Percentiles rank a stretch among this genome's conserved stretches.
These are phyloP conservation scores for Datura wrightii DNA, from an alignment of 257 asterid species.

Conservation along the genomic window DNA sequence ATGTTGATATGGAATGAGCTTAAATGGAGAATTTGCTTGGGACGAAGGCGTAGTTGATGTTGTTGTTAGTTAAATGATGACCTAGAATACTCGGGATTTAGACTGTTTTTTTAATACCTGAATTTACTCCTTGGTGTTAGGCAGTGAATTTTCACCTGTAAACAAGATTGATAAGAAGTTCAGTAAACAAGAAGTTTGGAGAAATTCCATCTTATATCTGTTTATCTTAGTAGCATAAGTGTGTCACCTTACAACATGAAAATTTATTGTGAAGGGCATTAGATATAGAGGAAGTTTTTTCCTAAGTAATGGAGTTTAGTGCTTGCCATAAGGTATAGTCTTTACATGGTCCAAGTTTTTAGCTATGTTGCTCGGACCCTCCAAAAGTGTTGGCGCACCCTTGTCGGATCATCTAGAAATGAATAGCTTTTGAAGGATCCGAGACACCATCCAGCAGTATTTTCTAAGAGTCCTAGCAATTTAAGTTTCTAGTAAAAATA, in stretches of 20 bases:
- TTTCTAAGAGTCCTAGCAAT: neutral
- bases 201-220: neutral
- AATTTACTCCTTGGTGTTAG: slow-evolving; percentile 54
- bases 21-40: no score
- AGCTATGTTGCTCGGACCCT: neutral
- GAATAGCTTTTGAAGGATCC: neutral
- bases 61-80: neutral
- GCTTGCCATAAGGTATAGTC: neutral
- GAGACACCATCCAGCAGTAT: neutral
- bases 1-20: no score
- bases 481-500: neutral
- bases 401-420: neutral
- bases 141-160: slow-evolving; percentile 82
- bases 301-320: neutral
- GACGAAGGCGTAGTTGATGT: no score
- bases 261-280: no score
- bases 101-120: slow-evolving; percentile 54
- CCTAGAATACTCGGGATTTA: neutral
- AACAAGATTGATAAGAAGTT: slow-evolving; percentile 30
- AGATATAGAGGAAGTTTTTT: no score
- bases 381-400: neutral
- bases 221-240: neutral
- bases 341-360: neutral
- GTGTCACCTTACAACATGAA: no score
- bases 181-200: slow-evolving; percentile 10